A percentile compares a stretch with the other conserved stretches of the same genome.
Evolutionary conservation across 2,329 filamentous ascomycete genomes (phyloP).

Genomic region (Colletotrichum coccodes): DNA sequence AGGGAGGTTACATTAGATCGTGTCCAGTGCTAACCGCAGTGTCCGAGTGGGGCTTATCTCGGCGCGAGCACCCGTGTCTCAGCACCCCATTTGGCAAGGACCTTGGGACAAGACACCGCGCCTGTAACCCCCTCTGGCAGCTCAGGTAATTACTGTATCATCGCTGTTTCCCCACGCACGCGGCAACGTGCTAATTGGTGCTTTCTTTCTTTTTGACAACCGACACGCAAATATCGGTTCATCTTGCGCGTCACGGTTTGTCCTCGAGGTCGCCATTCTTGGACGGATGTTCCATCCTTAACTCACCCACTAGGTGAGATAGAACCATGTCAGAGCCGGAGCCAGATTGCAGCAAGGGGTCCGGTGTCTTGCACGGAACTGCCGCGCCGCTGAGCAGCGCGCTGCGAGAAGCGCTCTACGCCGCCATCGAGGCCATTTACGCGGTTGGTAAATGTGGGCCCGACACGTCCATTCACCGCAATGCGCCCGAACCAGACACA

Average conservation of each 20-base stretch:
- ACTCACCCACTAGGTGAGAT: neutral
- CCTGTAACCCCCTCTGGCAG: neutral
- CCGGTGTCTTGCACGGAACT: constrained; percentile 15
- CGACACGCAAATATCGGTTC: neutral
- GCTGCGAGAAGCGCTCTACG: constrained; percentile 9
- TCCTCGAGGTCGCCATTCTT: neutral
- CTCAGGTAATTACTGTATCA: neutral
- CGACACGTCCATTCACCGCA: neutral
- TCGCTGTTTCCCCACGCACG: neutral
- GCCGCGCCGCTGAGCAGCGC: constrained; percentile 9
- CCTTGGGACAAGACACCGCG: no score
- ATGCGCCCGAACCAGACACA: neutral
- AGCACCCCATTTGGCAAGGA: neutral
- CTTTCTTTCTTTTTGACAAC: neutral
- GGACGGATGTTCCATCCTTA: neutral
- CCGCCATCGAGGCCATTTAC: constrained; percentile 25
- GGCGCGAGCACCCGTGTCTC: neutral
- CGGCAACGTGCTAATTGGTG: neutral
- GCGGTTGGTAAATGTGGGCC: constrained; percentile 9
- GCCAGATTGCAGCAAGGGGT: neutral
- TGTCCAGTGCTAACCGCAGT: neutral
- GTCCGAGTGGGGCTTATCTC: constrained; percentile 16
- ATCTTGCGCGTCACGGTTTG: neutral
- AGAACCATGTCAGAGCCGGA: constrained; percentile 16
- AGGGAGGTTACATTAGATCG: constrained; percentile 12